Base-by-base conservation (phyloP, 2,329 filamentous ascomycete genomes). In the Teratosphaeria pseudoeucalypti region DNA sequence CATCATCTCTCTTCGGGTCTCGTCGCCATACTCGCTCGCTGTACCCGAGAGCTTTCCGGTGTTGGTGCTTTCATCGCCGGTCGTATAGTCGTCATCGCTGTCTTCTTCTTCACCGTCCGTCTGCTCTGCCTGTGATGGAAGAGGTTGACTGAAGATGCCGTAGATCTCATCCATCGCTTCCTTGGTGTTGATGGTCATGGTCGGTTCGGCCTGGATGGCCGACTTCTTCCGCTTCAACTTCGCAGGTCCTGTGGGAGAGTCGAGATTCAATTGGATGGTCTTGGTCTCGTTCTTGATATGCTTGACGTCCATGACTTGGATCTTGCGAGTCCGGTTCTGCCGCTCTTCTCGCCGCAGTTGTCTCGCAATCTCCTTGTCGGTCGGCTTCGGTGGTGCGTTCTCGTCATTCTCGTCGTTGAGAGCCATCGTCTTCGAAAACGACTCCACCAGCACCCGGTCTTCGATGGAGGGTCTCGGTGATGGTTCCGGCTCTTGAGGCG, bases 161-260 rank as follows among this genome's bases (percentile, higher is more conserved):
- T 97, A 97, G 57, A 99, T 96, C 67, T 99, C 94, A 67, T 97
- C 92, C 63, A 92, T 96, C 4, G 94, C 94, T 64, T 94, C 92
- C 67, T 85, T 89, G 12, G 94, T 99, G 71, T 97, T 91, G 65
- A 99, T 84, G 0, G 94, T 99, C 92, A 99, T 96, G 1, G 94
- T 99, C n/a, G 92, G 89, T 73, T 97, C 92, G 10, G 55, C 32
- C 11, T 29, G 32, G n/a, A 5, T 37, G 39, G 79, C 76, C 34
- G 85, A 85, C 57, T 85, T 86, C 72, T 88, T 94, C 73, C 89
- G 89, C 80, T 86, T 88, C 58, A 92, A 81, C 73, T 95, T 97
- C 19, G 43, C 43, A 3, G 85, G 85, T n/a, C 86, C 84, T 0
- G 89, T 89, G 0, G 92, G 92, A 1, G 92, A 96, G 68, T 94